A percentile compares a stretch with the other conserved stretches of the same genome.
phyloP scores from a whole-genome alignment of 2,329 filamentous ascomycete genomes.

The Periglandula ipomoeae region DNA sequence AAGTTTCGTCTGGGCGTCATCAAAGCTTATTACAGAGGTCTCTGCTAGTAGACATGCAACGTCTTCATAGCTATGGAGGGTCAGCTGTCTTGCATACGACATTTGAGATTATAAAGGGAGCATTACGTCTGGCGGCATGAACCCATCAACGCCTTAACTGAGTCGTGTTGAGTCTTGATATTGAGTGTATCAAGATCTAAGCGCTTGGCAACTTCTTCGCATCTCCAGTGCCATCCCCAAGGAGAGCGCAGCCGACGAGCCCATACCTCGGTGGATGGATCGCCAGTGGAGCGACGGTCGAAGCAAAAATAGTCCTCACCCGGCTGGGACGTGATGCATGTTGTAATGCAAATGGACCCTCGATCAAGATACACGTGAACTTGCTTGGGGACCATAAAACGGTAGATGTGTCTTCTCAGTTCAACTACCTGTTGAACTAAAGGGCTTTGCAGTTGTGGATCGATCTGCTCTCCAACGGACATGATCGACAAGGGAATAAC shows the following conservation, averaged over 20 bases:
- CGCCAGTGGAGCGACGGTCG: conserved; percentile 8
- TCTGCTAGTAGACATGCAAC: conserved; percentile 4
- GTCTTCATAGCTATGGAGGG: conserved; percentile 1
- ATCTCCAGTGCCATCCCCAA: conserved; percentile 9
- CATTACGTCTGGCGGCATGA: conserved; percentile 6
- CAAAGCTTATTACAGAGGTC: conserved; percentile 1
- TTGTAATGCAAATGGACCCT: conserved; percentile 2
- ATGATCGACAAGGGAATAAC: background rate
- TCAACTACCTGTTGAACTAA: conserved; percentile 3
- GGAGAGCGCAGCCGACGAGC: conserved; percentile 7
- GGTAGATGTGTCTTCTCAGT: conserved; percentile 5
- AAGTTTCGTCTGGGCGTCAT: background rate
- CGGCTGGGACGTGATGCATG: conserved; percentile 4
- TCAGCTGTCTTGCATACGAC: background rate
- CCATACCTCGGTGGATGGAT: conserved; percentile 7
- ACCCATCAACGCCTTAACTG: conserved; percentile 4
- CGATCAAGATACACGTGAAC: conserved; percentile 3
- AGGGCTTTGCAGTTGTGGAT: conserved; percentile 1
- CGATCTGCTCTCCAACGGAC: background rate
- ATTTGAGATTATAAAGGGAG: no score
- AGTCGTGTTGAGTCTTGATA: background rate
- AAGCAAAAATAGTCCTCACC: conserved; percentile 8
- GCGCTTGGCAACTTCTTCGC: conserved; percentile 8
- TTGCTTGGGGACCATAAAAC: background rate
- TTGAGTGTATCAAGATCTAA: background rate